phyloP scores from a whole-genome alignment of 225 moss, liverwort and hornwort species.

The Lunularia cruciata region DNA sequence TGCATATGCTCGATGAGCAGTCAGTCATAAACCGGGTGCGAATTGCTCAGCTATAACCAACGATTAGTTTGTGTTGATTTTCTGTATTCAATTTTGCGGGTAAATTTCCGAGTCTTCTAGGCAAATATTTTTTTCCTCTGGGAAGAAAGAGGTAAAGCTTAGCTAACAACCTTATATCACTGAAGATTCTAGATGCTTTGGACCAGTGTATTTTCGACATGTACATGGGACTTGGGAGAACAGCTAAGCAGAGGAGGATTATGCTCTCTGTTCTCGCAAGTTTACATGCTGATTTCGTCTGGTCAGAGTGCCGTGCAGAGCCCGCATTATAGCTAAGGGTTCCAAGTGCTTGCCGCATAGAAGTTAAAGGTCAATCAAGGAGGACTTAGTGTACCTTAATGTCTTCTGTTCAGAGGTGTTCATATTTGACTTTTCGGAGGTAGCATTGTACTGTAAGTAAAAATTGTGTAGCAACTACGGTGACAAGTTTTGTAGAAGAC shows the following conservation, averaged over 20 bases:
- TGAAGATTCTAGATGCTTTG: neutral
- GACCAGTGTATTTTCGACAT: neutral
- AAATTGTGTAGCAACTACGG: neutral
- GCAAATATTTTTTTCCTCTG: neutral
- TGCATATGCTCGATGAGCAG: slow-evolving; percentile 83
- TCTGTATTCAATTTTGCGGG: slow-evolving; percentile 1
- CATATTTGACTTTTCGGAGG: neutral
- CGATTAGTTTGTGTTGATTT: neutral
- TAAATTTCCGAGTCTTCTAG: neutral
- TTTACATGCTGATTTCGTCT: neutral
- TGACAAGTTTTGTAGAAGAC: neutral
- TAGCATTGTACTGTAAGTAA: slow-evolving; percentile 16
- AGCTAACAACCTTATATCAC: neutral
- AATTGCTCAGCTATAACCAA: slow-evolving; percentile 75
- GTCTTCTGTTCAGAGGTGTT: slow-evolving; percentile 1
- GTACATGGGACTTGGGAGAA: slow-evolving; percentile 3
- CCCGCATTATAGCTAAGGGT: neutral
- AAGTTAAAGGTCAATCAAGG: neutral
- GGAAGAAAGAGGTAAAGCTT: neutral
- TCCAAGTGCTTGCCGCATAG: neutral
- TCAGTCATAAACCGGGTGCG: slow-evolving; percentile 62
- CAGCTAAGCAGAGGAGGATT: neutral
- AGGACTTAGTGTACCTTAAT: neutral
- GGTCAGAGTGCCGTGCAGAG: neutral
- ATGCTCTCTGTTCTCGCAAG: neutral